Conservation (phyloP, 352 stramenopile species). For the Globisporangium spinosum region DNA sequence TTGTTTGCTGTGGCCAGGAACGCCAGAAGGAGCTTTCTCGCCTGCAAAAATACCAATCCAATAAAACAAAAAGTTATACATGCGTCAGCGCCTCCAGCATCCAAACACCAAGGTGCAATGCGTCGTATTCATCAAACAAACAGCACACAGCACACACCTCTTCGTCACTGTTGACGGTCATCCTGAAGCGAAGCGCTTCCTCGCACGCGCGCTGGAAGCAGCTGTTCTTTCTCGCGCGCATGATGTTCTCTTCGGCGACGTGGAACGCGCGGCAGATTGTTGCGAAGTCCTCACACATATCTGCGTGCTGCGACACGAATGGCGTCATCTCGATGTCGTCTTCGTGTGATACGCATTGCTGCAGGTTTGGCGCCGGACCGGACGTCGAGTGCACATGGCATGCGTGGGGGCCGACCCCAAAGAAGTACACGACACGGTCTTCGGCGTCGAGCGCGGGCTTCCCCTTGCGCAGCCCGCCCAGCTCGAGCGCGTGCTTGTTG, state of each 20-base stretch:
- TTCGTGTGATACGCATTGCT: conserved; percentile 40
- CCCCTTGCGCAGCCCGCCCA: conserved; percentile 28
- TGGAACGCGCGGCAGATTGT: conserved; percentile 33
- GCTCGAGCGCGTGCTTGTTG: conserved; percentile 42
- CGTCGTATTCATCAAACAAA: background rate
- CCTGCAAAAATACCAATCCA: conserved; percentile 10
- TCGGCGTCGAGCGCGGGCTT: conserved; percentile 61
- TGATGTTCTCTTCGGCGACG: conserved; percentile 32
- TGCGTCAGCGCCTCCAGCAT: background rate
- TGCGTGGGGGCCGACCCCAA: conserved; percentile 49
- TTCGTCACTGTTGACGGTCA: conserved; percentile 26
- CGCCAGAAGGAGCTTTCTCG: conserved; percentile 19
- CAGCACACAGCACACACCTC: conserved; percentile 13
- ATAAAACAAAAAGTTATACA: background rate
- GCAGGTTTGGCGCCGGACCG: conserved; percentile 41
- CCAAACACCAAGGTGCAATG: background rate
- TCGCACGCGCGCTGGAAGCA: conserved; percentile 51
- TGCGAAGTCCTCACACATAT: conserved; percentile 28
- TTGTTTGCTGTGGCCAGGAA: conserved; percentile 19
- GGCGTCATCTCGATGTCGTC: conserved; percentile 32
- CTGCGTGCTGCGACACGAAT: conserved; percentile 14
- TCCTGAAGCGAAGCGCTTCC: conserved; percentile 35
- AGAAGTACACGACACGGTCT: conserved; percentile 79
- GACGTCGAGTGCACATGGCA: conserved; percentile 23
- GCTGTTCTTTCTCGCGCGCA: conserved; percentile 36